phyloP scores from a whole-genome alignment of 257 asterid genomes.

The Scutellaria barbata region DNA sequence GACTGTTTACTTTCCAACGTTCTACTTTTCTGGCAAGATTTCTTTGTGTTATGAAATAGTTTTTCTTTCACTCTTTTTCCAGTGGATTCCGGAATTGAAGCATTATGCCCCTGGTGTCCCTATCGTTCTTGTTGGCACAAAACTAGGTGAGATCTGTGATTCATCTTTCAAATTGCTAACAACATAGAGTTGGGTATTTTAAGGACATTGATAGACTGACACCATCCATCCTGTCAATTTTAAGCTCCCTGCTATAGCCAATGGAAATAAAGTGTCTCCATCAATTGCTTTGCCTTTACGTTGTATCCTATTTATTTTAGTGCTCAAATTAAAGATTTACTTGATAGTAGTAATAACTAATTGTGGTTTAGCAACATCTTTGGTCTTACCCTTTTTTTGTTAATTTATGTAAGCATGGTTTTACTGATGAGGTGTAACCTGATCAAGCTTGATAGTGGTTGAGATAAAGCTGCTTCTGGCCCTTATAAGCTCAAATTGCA shows the following conservation, averaged over 20 bases:
- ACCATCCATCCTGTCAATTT: background rate
- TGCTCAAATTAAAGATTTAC: slow-evolving; percentile 1
- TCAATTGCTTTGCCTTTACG: background rate
- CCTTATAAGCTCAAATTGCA: slow-evolving; percentile 19
- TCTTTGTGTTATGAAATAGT: slow-evolving; percentile 18
- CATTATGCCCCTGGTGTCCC: slow-evolving; percentile 85
- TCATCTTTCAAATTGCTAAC: slow-evolving; percentile 13
- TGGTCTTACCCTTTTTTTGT: background rate
- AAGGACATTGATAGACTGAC: slow-evolving; percentile 13
- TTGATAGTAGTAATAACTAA: slow-evolving; percentile 1
- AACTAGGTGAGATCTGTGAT: slow-evolving; percentile 62
- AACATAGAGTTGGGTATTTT: slow-evolving; percentile 21
- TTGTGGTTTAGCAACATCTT: slow-evolving; percentile 11
- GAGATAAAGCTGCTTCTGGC: slow-evolving; percentile 24
- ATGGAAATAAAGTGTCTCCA: background rate
- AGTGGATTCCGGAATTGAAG: slow-evolving; percentile 88
- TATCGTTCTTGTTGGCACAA: slow-evolving; percentile 80
- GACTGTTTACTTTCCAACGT: slow-evolving; percentile 12
- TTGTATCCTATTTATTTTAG: background rate
- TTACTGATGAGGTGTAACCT: background rate
- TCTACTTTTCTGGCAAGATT: slow-evolving; percentile 1
- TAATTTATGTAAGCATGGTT: slow-evolving; percentile 1
- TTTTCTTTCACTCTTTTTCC: slow-evolving; percentile 31
- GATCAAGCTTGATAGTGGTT: slow-evolving; percentile 1
- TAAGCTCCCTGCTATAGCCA: slow-evolving; percentile 18